Conservation (phyloP, 2,329 filamentous ascomycete species). For the Epichloe elymi region DNA sequence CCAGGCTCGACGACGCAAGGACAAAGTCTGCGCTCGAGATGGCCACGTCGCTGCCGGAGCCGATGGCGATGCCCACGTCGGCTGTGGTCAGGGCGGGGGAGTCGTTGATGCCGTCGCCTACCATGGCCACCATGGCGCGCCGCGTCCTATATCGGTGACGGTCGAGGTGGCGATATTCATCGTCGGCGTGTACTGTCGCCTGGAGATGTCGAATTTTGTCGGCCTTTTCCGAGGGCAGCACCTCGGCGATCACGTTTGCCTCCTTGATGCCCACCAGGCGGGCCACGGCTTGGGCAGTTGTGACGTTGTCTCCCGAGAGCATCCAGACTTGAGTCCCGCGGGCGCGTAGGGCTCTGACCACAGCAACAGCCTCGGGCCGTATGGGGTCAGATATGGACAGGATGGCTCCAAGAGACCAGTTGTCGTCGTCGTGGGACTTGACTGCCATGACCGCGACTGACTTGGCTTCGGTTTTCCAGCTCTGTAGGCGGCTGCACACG, state of each 20-base stretch:
- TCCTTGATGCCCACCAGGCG: constrained; percentile 58
- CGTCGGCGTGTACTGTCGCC: constrained; percentile 29
- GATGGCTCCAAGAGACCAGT: constrained; percentile 44
- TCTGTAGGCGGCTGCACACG: constrained; percentile 26
- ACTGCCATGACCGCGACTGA: constrained; percentile 48
- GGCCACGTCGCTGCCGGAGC: constrained; percentile 72
- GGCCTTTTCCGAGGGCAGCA: constrained; percentile 73
- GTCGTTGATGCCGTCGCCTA: constrained; percentile 85
- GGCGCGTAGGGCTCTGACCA: constrained; percentile 51
- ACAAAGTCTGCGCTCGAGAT: constrained; percentile 74
- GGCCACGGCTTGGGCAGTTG: constrained; percentile 72
- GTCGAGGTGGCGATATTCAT: constrained; percentile 9
- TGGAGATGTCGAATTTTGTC: constrained; percentile 55
- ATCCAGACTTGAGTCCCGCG: constrained; percentile 71
- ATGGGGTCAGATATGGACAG: constrained; percentile 74
- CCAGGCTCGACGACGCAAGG: constrained; percentile 58
- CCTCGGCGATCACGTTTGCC: constrained; percentile 70
- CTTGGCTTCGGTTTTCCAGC: constrained; percentile 51
- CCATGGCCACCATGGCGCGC: constrained; percentile 58
- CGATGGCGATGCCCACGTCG: constrained; percentile 75
- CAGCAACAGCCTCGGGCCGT: constrained; percentile 53
- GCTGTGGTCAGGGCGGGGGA: constrained; percentile 67
- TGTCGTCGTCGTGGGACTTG: constrained; percentile 12
- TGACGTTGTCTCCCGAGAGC: constrained; percentile 83
- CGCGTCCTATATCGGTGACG: constrained; percentile 15